Percentiles rank a stretch among this genome's conserved stretches.
Evolutionary conservation across 2,329 filamentous ascomycete species (phyloP).

Genomic region (Talaromyces atroroseus): DNA sequence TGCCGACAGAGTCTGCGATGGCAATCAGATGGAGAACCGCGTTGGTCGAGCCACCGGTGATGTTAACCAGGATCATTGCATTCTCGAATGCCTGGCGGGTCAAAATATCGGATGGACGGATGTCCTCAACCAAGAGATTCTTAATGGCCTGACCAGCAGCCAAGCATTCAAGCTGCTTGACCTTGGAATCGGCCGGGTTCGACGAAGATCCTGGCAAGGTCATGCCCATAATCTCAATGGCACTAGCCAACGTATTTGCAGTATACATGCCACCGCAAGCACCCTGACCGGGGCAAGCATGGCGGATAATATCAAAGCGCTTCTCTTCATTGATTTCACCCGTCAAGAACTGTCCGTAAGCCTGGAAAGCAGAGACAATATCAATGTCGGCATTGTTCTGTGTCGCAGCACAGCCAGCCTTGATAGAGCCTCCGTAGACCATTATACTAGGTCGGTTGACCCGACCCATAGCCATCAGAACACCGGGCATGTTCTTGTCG

Average conservation of each 20-base stretch:
- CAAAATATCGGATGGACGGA: slow-evolving; percentile 70
- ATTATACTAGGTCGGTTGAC: slow-evolving; percentile 93
- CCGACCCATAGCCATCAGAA: slow-evolving; percentile 87
- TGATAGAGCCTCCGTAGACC: slow-evolving; percentile 95
- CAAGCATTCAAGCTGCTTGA: slow-evolving; percentile 68
- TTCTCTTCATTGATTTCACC: slow-evolving; percentile 87
- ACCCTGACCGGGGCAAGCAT: slow-evolving; percentile 80
- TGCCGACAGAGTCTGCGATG: slow-evolving; percentile 73
- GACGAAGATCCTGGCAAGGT: slow-evolving; percentile 78
- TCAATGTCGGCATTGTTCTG: slow-evolving; percentile 74
- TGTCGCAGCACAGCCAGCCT: slow-evolving; percentile 74
- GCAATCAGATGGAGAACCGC: slow-evolving; percentile 80
- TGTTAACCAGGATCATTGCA: slow-evolving; percentile 76
- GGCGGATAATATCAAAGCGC: slow-evolving; percentile 87
- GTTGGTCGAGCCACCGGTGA: slow-evolving; percentile 80
- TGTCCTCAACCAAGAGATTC: slow-evolving; percentile 68
- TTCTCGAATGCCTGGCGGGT: slow-evolving; percentile 78
- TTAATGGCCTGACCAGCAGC: slow-evolving; percentile 67
- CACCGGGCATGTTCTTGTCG: slow-evolving; percentile 99
- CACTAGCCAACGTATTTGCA: slow-evolving; percentile 70
- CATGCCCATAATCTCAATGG: slow-evolving; percentile 68
- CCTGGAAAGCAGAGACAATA: slow-evolving; percentile 96
- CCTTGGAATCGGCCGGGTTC: slow-evolving; percentile 67
- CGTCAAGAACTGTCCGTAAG: slow-evolving; percentile 89
- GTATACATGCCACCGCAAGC: slow-evolving; percentile 86